Conservation (phyloP, 805 yeast species). For the Kodamaea kakaduensis region DNA sequence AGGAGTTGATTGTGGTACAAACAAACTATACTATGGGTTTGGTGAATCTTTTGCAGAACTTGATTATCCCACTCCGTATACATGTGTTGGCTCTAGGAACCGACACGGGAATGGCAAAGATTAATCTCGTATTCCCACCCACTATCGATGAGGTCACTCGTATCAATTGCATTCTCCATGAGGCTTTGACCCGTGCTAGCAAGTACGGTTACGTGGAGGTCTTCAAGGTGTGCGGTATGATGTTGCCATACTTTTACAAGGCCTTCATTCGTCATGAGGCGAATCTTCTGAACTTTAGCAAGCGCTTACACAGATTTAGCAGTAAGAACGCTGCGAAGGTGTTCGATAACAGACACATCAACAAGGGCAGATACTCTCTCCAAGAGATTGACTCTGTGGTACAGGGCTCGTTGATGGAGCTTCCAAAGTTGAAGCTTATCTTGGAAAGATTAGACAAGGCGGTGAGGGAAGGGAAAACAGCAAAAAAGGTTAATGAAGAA, state of each 20-base stretch:
- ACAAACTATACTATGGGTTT: conserved; percentile 67
- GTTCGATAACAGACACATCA: conserved; percentile 27
- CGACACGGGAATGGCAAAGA: conserved; percentile 54
- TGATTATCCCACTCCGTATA: conserved; percentile 73
- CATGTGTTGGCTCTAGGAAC: conserved; percentile 55
- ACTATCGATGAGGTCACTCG: conserved; percentile 92
- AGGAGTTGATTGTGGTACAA: conserved; percentile 68
- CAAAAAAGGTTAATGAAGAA: too few species aligned
- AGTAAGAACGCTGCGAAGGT: conserved; percentile 25
- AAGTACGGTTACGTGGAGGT: conserved; percentile 73
- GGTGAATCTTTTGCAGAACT: conserved; percentile 72
- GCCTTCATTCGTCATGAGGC: conserved; percentile 95
- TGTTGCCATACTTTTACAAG: conserved; percentile 86
- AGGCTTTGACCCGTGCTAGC: conserved; percentile 62
- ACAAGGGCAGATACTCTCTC: conserved; percentile 25
- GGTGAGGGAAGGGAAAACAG: conserved; percentile 21
- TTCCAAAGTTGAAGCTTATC: conserved; percentile 67
- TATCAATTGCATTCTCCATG: conserved; percentile 79
- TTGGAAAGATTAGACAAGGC: conserved; percentile 55
- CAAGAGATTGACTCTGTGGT: conserved; percentile 44
- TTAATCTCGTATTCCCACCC: conserved; percentile 85
- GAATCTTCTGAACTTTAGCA: conserved; percentile 66
- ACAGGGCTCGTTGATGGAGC: conserved; percentile 60
- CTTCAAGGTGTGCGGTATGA: conserved; percentile 72
- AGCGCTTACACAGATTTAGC: conserved; percentile 44